phyloP scores from a whole-genome alignment of 345 rosid genomes.

The Sonneratia alba region DNA sequence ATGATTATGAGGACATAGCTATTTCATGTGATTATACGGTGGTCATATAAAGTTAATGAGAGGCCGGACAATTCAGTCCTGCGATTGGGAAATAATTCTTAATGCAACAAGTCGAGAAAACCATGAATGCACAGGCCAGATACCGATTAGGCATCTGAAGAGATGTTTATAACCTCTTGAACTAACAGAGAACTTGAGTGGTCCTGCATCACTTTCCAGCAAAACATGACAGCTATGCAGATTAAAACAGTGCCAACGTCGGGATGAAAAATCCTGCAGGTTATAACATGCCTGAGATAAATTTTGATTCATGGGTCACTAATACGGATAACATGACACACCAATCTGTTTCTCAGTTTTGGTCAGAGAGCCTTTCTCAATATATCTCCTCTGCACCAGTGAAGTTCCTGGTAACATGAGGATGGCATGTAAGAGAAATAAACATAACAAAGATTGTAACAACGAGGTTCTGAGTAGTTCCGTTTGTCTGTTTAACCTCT shows the following conservation, averaged over 20 bases:
- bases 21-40: not conserved
- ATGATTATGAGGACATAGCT: not conserved
- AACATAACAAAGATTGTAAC: not conserved
- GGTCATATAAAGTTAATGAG: not conserved
- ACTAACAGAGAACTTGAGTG: slow-evolving; percentile 75
- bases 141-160: not conserved
- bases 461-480: not conserved
- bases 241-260: slow-evolving; percentile 80
- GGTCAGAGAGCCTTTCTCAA: slow-evolving; percentile 52
- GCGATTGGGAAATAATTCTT: not conserved
- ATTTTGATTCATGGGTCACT: not conserved
- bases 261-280: slow-evolving; percentile 63
- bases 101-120: not conserved
- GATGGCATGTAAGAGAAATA: not conserved
- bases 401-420: slow-evolving; percentile 43
- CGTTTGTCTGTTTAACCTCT: too few species aligned
- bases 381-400: slow-evolving; percentile 56
- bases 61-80: not conserved
- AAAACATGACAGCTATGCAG: slow-evolving; percentile 69
- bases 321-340: slow-evolving; percentile 15
- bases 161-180: slow-evolving; percentile 58
- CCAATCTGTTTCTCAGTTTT: slow-evolving; percentile 67
- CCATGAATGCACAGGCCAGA: not conserved
- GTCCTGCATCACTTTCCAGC: slow-evolving; percentile 67
- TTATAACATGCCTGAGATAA: not conserved